These are phyloP conservation scores for Coemansia sp. DNA, from an alignment of 192 early-diverging fungal species.

Conservation along the genomic window DNA sequence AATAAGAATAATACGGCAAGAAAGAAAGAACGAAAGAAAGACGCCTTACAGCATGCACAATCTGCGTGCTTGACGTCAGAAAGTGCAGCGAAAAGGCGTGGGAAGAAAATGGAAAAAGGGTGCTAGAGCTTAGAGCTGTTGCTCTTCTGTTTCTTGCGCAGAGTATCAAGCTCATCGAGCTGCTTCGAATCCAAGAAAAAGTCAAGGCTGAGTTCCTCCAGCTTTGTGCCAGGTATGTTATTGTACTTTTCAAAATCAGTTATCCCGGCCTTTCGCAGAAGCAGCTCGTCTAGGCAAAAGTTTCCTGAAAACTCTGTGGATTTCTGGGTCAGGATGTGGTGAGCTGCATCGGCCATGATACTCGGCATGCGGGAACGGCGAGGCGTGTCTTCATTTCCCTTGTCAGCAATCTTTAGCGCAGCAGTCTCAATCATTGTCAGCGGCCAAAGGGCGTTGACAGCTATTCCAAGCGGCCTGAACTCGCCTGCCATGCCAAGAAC, in stretches of 20 bases:
- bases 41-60: no score
- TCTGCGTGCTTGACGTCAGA: no score
- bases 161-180: slow-evolving; percentile 41
- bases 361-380: slow-evolving; percentile 51
- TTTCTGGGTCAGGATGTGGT: slow-evolving; percentile 62
- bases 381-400: slow-evolving; percentile 2
- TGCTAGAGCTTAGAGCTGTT: slow-evolving; percentile 5
- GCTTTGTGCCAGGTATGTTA: slow-evolving; percentile 55
- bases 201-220: slow-evolving; percentile 62
- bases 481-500: slow-evolving; percentile 76
- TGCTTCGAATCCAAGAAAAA: slow-evolving; percentile 60
- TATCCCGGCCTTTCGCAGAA: slow-evolving; percentile 70
- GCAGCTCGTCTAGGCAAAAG: slow-evolving; percentile 77
- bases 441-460: slow-evolving; percentile 81
- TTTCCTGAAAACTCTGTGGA: slow-evolving; percentile 61
- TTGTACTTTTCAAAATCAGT: slow-evolving; percentile 72
- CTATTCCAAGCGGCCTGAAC: slow-evolving; percentile 64
- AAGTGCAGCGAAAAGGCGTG: background rate
- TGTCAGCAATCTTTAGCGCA: slow-evolving; percentile 55
- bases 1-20: background rate
- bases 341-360: slow-evolving; percentile 82
- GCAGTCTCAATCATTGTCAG: slow-evolving; percentile 74
- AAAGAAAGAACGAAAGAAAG: background rate
- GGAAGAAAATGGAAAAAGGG: background rate
- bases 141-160: slow-evolving; percentile 33